Conservation (phyloP, 2,329 filamentous ascomycete genomes). For the Didymella keratinophila region DNA sequence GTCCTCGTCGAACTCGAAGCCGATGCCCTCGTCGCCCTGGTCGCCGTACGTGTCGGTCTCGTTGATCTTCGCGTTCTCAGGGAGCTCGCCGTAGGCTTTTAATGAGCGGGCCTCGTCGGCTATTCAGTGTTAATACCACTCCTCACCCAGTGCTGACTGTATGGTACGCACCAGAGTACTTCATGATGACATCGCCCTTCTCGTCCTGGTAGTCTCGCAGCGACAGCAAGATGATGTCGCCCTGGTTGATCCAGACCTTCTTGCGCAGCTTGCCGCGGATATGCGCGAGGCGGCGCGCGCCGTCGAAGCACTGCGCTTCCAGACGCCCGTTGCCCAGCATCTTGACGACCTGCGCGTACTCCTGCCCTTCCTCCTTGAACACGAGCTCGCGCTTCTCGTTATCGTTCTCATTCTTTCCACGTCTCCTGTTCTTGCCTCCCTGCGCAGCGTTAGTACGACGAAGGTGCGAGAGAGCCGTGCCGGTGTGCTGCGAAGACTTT, state of each 20-base stretch:
- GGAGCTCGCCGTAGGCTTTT: conserved; percentile 96
- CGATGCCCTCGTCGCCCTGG: conserved; percentile 89
- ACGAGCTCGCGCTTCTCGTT: conserved; percentile 98
- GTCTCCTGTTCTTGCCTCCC: conserved; percentile 98
- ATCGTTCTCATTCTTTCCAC: conserved; percentile 96
- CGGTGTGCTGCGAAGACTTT: conserved; percentile 9
- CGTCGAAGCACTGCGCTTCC: conserved; percentile 94
- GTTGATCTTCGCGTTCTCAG: conserved; percentile 99
- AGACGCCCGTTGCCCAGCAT: conserved; percentile 96
- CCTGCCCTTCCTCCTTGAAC: conserved; percentile 98
- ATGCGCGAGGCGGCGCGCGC: conserved; percentile 82
- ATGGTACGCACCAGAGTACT: conserved; percentile 70
- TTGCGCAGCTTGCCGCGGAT: conserved; percentile 94
- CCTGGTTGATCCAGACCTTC: conserved; percentile 97
- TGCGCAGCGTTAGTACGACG: conserved; percentile 49
- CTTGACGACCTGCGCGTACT: conserved; percentile 88
- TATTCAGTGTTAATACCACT: too few species aligned
- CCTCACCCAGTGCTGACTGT: too few species aligned
- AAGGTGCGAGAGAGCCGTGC: neutral
- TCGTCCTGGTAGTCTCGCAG: conserved; percentile 93
- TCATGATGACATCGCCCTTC: conserved; percentile 92
- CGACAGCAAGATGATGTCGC: conserved; percentile 74
- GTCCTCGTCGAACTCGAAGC: conserved; percentile 99
- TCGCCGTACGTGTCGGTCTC: conserved; percentile 95
- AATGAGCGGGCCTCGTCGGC: conserved; percentile 90